A percentile compares a stretch with the other conserved stretches of the same genome.
phyloP scores from a whole-genome alignment of 1,139 yeast genomes.

The Magnusiomyces suaveolens region DNA sequence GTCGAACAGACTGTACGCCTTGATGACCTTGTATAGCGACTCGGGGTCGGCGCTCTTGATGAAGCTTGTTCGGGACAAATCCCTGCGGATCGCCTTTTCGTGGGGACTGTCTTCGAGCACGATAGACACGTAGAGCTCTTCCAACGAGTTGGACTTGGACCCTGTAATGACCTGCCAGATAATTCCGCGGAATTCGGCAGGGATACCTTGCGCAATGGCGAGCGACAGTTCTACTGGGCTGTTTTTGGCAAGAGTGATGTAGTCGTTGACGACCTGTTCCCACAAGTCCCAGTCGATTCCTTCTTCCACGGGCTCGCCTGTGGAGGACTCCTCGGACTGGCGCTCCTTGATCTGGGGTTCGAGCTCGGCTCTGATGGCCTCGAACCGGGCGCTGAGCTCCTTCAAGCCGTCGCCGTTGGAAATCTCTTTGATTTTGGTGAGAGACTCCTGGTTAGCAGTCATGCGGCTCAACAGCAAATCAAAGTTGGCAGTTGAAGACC shows the following conservation, averaged over 20 bases:
- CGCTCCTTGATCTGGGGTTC: conserved; percentile 4
- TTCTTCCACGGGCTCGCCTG: conserved; percentile 12
- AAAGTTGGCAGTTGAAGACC: conserved; percentile 32
- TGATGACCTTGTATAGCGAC: conserved; percentile 63
- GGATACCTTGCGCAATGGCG: conserved; percentile 68
- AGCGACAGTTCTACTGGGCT: conserved; percentile 51
- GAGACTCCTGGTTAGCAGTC: conserved; percentile 39
- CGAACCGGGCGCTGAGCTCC: conserved; percentile 35
- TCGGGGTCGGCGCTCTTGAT: conserved; percentile 45
- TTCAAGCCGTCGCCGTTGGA: conserved; percentile 2
- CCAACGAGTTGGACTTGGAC: conserved; percentile 63
- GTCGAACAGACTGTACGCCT: conserved; percentile 77
- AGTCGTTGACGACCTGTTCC: conserved; percentile 71
- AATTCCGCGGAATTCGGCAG: conserved; percentile 74
- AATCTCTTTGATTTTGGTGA: conserved; percentile 39
- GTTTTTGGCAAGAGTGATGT: conserved; percentile 51
- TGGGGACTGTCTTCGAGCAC: conserved; percentile 49
- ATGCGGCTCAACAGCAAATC: conserved; percentile 42
- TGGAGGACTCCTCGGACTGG: background rate
- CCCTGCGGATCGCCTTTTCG: conserved; percentile 71
- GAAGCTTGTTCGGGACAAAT: conserved; percentile 75
- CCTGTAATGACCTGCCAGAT: conserved; percentile 88
- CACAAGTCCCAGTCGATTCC: conserved; percentile 53
- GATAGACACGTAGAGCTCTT: conserved; percentile 53
- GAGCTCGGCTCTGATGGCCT: conserved; percentile 31